Conservation (phyloP, 139 green algal genomes). For the Ulvella scutata region DNA sequence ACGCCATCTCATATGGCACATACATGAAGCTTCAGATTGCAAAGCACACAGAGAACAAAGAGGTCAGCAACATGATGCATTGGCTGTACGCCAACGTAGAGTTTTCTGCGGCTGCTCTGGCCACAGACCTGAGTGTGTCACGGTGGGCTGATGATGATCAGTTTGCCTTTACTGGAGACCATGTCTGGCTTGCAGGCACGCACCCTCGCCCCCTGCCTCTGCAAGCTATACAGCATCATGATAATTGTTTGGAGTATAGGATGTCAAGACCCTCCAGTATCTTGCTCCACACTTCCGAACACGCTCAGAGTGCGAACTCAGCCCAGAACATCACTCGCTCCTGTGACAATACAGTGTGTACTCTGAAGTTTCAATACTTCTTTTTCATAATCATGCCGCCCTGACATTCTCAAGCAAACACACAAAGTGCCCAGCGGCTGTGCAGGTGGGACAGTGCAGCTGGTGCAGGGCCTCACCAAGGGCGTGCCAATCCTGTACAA, state of each 20-base stretch:
- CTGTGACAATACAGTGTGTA: no score
- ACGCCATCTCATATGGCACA: not conserved
- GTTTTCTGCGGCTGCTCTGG: slow-evolving; percentile 75
- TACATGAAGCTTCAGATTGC: slow-evolving; percentile 2
- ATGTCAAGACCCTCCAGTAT: no score
- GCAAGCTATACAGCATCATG: no score
- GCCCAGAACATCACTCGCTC: no score
- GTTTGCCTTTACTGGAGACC: slow-evolving; percentile 47
- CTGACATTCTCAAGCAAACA: no score
- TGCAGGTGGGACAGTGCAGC: slow-evolving; percentile 64
- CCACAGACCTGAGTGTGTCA: slow-evolving; percentile 16
- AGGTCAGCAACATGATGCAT: slow-evolving; percentile 34
- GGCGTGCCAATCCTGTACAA: slow-evolving; percentile 70
- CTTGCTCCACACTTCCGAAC: no score
- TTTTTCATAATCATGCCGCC: no score
- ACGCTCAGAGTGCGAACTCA: no score
- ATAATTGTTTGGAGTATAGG: no score
- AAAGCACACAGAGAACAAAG: not conserved
- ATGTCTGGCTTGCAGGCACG: slow-evolving; percentile 30
- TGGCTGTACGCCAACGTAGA: slow-evolving; percentile 97
- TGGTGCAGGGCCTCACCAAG: slow-evolving; percentile 56
- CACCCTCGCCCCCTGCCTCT: not conserved
- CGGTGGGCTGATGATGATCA: slow-evolving; percentile 89
- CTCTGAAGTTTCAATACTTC: no score
- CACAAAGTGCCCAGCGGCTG: not conserved